A percentile compares a stretch with the other conserved stretches of the same genome.
Evolutionary conservation across 2,329 filamentous ascomycete genomes (phyloP).

Genomic region (Pseudogymnoascus destructans): DNA sequence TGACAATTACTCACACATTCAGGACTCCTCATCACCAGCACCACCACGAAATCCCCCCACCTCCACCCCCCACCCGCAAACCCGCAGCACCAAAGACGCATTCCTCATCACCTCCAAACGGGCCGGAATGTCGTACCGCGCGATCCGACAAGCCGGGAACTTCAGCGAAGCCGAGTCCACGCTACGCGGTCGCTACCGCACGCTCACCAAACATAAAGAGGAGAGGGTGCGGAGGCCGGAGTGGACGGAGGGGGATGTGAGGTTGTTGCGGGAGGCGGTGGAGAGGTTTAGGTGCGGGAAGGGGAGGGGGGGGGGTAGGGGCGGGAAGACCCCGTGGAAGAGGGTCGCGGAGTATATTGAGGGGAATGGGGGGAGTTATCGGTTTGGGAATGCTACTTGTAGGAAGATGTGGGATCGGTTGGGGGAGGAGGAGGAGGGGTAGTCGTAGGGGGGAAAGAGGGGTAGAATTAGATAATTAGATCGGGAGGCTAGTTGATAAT

Average conservation of each 20-base stretch:
- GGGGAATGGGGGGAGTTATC: constrained; percentile 40
- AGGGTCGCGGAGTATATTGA: constrained; percentile 40
- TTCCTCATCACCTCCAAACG: constrained; percentile 41
- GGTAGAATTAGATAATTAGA: not conserved
- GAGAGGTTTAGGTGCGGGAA: not conserved
- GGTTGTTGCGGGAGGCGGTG: constrained; percentile 24
- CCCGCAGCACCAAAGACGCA: constrained; percentile 28
- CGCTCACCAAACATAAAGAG: constrained; percentile 48
- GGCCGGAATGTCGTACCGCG: constrained; percentile 48
- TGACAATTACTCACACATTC: not conserved
- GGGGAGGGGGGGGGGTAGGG: constrained; percentile 34
- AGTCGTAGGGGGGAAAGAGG: too few relatives aligned
- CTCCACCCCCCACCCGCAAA: not conserved
- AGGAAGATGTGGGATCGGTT: constrained; percentile 42
- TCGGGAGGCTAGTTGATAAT: not conserved
- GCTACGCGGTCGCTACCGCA: constrained; percentile 53
- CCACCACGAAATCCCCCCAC: not conserved
- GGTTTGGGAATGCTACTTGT: constrained; percentile 46
- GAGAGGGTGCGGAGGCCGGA: constrained; percentile 51
- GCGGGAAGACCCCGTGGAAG: constrained; percentile 41
- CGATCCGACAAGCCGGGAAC: constrained; percentile 42
- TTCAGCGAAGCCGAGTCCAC: constrained; percentile 59
- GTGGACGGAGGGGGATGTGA: constrained; percentile 52
- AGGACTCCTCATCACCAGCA: not conserved
- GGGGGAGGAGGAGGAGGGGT: not conserved